Percentiles rank a stretch among this genome's conserved stretches.
phyloP scores from a whole-genome alignment of 805 yeast species.

The Candida qinlingensis region DNA sequence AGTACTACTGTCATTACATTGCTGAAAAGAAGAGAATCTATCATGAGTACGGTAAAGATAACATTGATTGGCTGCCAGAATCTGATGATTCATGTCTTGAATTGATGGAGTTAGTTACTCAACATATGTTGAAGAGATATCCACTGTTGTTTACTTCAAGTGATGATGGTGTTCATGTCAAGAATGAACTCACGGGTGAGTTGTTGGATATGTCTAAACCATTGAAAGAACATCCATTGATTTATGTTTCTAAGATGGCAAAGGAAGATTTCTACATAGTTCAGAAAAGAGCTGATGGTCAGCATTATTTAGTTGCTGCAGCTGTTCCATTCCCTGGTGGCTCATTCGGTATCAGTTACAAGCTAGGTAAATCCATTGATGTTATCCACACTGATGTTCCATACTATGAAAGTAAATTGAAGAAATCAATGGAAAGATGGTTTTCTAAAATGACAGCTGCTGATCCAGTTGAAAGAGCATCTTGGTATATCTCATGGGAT shows the following conservation, averaged over 20 bases:
- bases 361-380: constrained; percentile 58
- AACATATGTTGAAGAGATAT: constrained; percentile 56
- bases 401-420: constrained; percentile 58
- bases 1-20: constrained; percentile 62
- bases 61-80: constrained; percentile 63
- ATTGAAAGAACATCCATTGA: constrained; percentile 57
- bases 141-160: constrained; percentile 53
- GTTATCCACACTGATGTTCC: constrained; percentile 66
- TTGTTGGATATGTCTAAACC: constrained; percentile 54
- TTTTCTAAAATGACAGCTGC: constrained; percentile 54
- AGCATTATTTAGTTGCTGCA: constrained; percentile 63
- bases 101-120: constrained; percentile 55
- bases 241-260: constrained; percentile 61
- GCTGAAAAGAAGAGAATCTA: constrained; percentile 56
- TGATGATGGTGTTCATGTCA: constrained; percentile 46
- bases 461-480: constrained; percentile 67
- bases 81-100: constrained; percentile 56
- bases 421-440: constrained; percentile 71
- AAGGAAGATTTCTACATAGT: constrained; percentile 73
- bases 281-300: constrained; percentile 46
- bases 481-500: constrained; percentile 75
- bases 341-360: constrained; percentile 55
- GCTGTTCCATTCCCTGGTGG: constrained; percentile 82
- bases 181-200: constrained; percentile 60
- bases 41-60: constrained; percentile 52